phyloP scores from a whole-genome alignment of 805 yeast species.

The Pichia paraexigua region DNA sequence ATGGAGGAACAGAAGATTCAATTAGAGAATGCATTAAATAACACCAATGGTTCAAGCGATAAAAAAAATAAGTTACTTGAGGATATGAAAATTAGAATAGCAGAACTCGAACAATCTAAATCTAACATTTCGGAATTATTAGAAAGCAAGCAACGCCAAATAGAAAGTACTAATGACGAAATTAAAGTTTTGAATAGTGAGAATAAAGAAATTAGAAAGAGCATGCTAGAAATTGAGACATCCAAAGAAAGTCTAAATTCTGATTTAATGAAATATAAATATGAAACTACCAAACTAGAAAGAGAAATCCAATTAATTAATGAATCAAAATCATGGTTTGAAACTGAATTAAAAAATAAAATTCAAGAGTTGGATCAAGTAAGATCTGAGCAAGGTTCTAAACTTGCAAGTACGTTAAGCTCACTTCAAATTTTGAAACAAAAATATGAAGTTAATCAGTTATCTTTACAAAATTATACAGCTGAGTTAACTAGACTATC shows the following conservation, averaged over 20 bases:
- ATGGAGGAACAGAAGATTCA: conserved; percentile 17
- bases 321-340: conserved; percentile 29
- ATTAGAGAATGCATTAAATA: conserved; percentile 8
- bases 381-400: conserved; percentile 24
- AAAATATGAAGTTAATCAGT: conserved; percentile 21
- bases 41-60: background rate
- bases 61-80: conserved; percentile 8
- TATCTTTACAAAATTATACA: conserved; percentile 26
- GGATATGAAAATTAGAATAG: conserved; percentile 12
- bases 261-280: conserved; percentile 21
- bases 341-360: conserved; percentile 27
- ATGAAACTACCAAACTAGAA: conserved; percentile 20
- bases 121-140: conserved; percentile 28
- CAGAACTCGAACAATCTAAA: conserved; percentile 22
- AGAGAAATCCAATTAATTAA: conserved; percentile 27
- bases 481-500: conserved; percentile 32
- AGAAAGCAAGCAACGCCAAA: conserved; percentile 31
- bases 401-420: conserved; percentile 26
- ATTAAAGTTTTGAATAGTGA: conserved; percentile 32
- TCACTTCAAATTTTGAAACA: conserved; percentile 31
- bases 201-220: conserved; percentile 35
- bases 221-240: conserved; percentile 31
- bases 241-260: conserved; percentile 24
- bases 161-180: conserved; percentile 32
- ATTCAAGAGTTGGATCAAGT: conserved; percentile 22